These are phyloP conservation scores for Penicillium chermesinum DNA, from an alignment of 495 filamentous ascomycete genomes.

Conservation along the genomic window DNA sequence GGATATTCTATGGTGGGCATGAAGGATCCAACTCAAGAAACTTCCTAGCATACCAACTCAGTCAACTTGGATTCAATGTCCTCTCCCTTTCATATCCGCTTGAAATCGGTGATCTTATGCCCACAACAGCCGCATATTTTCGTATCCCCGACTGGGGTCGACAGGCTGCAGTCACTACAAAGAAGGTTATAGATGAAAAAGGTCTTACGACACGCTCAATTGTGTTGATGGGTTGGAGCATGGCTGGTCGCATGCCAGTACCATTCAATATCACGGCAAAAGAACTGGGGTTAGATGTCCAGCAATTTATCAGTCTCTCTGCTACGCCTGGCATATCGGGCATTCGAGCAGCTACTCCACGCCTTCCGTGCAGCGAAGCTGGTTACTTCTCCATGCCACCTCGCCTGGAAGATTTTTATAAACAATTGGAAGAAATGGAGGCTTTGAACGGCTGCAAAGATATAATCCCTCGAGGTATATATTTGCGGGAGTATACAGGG, in stretches of 20 bases:
- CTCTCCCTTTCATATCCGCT: conserved; percentile 25
- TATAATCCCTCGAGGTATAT: conserved; percentile 14
- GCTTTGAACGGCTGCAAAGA: conserved; percentile 3
- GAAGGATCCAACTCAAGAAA: conserved; percentile 5
- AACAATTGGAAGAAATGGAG: conserved; percentile 9
- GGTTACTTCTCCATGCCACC: conserved; percentile 9
- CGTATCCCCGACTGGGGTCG: conserved; percentile 19
- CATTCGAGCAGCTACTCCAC: conserved; percentile 3
- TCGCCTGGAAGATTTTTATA: conserved; percentile 9
- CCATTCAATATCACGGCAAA: conserved; percentile 16
- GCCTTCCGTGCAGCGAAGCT: neutral
- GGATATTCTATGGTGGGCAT: conserved; percentile 26
- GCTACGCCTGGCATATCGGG: conserved; percentile 20
- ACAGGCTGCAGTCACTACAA: conserved; percentile 14
- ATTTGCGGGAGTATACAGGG: conserved; percentile 20
- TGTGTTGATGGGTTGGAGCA: conserved; percentile 20
- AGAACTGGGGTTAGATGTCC: conserved; percentile 12
- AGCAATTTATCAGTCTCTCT: conserved; percentile 17
- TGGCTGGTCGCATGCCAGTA: conserved; percentile 21
- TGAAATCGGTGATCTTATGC: conserved; percentile 14
- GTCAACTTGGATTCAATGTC: conserved; percentile 12
- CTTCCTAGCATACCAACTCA: conserved; percentile 19
- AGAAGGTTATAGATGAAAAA: conserved; percentile 8
- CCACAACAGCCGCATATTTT: conserved; percentile 9
- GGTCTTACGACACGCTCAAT: conserved; percentile 3